These are phyloP conservation scores for Hypericum perforatum DNA, from an alignment of 345 rosid genomes.

Conservation along the genomic window DNA sequence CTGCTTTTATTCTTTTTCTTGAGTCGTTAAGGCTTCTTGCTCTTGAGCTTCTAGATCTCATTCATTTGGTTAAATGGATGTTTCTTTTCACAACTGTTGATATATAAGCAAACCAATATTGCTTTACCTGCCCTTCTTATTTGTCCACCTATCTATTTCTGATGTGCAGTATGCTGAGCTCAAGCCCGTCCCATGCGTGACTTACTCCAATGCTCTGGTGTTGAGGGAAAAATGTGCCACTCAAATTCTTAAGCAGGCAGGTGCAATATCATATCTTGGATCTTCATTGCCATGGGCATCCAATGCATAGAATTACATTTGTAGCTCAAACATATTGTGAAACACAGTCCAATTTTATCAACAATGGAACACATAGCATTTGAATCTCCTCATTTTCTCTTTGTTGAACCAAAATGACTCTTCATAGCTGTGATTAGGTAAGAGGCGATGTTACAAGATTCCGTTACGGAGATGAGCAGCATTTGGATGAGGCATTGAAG, in stretches of 20 bases:
- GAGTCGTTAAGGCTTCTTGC: no score
- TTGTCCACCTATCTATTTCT: conserved; percentile 11
- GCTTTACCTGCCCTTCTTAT: no score
- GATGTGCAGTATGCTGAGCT: conserved; percentile 82
- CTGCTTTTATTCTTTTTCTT: no score
- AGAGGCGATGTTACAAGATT: conserved; percentile 79
- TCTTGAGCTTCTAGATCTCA: no score
- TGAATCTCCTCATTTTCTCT: not conserved
- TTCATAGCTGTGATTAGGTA: conserved; percentile 39
- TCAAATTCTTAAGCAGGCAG: conserved; percentile 85
- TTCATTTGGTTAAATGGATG: no score
- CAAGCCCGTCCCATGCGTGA: conserved; percentile 90
- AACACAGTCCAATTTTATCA: no score
- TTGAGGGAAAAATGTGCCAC: conserved; percentile 70
- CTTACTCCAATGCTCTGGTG: conserved; percentile 60
- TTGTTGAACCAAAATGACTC: conserved; percentile 9
- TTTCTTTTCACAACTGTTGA: no score
- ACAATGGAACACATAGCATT: no score
- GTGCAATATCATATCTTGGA: not conserved
- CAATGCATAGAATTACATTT: not conserved
- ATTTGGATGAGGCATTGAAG: conserved; percentile 84
- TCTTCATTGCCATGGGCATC: not conserved
- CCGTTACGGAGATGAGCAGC: conserved; percentile 95
- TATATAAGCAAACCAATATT: no score
- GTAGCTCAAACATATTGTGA: no score